Base-by-base conservation (phyloP, 768 basidiomycete genomes). In the Psilocybe cyanescens region DNA sequence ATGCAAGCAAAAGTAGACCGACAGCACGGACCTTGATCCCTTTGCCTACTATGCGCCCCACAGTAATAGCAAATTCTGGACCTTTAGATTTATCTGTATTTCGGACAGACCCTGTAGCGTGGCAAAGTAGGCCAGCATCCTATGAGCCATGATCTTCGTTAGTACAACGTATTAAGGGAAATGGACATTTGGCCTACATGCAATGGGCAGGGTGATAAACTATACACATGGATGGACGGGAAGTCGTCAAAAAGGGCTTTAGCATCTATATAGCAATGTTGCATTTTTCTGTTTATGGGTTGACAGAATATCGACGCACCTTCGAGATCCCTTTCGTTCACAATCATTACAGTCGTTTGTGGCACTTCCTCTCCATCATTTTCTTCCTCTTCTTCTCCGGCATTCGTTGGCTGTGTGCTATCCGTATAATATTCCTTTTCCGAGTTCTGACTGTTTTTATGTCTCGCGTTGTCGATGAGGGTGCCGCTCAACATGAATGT, bases 401-500 rank as follows among this genome's bases (percentile, higher is more conserved):
- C 69, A 14, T 64, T 59, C 17, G 55, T 61, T 19, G 45, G 57
- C 30, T 64, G 65, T n/a, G 63, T 61, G 19, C 61, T 31, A 31
- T 68, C 69, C 70, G 68, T 70, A 56, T 67, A 65, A 35, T 67
- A 55, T 46, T 72, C 70, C 33, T 65, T 62, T 49, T 63, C 61
- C 3, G 33, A 37, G 19, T 37, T 41, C 52, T 45, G 46, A 33
- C 19, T 33, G 3, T 41, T 14, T 41, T 39, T 47, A 14, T 35
- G 46, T 12, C n/a, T 19, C 28, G 7, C 58, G 31, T 39, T 65
- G 56, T 49, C 62, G 17, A 37, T 66, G 19, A 59, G 71, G 57
- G 87, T 83, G 28, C 92, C 92, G 12, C 81, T 84, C 11, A 94
- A 67, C 39, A 91, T 73, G 74, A 90, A 93, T 0, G 91, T 93